These are phyloP conservation scores for Arthrinium puccinioides DNA, from an alignment of 2,329 filamentous ascomycete genomes.

Conservation along the genomic window DNA sequence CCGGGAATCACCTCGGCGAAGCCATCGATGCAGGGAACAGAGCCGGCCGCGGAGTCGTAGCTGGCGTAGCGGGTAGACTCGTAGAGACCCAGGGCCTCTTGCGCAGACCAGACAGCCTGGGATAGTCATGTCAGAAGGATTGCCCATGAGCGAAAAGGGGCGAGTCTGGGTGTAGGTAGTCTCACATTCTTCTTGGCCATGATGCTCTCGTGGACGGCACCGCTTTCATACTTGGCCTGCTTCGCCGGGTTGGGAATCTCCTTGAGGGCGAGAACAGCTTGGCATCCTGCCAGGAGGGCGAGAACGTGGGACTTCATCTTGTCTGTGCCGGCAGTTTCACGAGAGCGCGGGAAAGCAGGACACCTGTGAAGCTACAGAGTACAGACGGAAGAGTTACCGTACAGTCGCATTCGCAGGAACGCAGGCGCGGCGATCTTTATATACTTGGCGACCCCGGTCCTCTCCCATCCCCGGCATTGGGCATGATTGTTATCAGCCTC, in stretches of 20 bases:
- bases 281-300: slow-evolving; percentile 2
- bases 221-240: slow-evolving; percentile 4
- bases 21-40: slow-evolving; percentile 31
- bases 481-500: no score
- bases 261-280: neutral
- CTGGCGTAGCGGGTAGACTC: slow-evolving; percentile 3
- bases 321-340: no score
- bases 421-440: no score
- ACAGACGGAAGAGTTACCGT: no score
- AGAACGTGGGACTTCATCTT: slow-evolving; percentile 1
- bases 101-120: slow-evolving; percentile 4
- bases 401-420: no score
- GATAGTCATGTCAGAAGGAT: neutral
- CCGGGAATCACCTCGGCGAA: slow-evolving; percentile 35
- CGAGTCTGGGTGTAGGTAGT: neutral
- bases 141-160: no score
- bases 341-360: no score
- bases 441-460: no score
- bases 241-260: slow-evolving; percentile 1
- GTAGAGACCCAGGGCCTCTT: slow-evolving; percentile 1
- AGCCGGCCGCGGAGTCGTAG: neutral
- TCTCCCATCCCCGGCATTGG: no score
- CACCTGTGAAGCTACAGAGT: no score
- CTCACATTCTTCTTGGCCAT: slow-evolving; percentile 7
- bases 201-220: slow-evolving; percentile 7